phyloP scores from a whole-genome alignment of 2,329 filamentous ascomycete species.

The Lasiodiplodia hormozganensis region DNA sequence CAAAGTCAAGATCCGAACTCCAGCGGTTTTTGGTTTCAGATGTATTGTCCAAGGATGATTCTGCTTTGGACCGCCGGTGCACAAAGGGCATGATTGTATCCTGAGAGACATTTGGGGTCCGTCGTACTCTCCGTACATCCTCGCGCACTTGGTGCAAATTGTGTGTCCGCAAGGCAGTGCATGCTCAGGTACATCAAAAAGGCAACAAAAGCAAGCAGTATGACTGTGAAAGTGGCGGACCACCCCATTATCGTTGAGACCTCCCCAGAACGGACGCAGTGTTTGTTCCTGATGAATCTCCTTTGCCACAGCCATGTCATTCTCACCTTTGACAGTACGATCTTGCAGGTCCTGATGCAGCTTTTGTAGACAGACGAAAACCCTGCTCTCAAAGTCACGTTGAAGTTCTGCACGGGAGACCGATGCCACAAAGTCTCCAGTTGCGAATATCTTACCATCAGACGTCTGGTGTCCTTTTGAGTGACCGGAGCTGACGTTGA shows the following conservation, averaged over 20 bases:
- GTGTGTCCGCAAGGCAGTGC: conserved; percentile 56
- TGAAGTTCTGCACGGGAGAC: conserved; percentile 42
- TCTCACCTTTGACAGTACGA: conserved; percentile 14
- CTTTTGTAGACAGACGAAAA: conserved; percentile 34
- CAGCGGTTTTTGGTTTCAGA: conserved; percentile 45
- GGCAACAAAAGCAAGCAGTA: conserved; percentile 56
- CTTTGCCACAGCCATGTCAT: conserved; percentile 33
- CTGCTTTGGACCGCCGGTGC: conserved; percentile 30
- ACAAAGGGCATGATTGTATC: conserved; percentile 45
- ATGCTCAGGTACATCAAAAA: conserved; percentile 53
- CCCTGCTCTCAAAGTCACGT: conserved; percentile 39
- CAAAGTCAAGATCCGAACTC: conserved; percentile 49
- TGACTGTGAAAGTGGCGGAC: conserved; percentile 48
- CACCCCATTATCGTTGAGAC: conserved; percentile 43
- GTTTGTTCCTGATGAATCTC: conserved; percentile 37
- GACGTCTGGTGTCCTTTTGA: conserved; percentile 55
- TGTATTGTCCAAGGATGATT: conserved; percentile 34
- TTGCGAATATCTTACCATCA: conserved; percentile 52
- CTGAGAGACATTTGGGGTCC: conserved; percentile 24
- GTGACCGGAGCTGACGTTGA: conserved; percentile 49
- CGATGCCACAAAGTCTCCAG: conserved; percentile 50
- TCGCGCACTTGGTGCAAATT: conserved; percentile 52
- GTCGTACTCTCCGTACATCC: conserved; percentile 37
- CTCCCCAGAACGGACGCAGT: conserved; percentile 31
- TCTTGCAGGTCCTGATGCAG: conserved; percentile 30